Conservation (phyloP, 305 asterid genomes). For the Fraxinus dipetala region DNA sequence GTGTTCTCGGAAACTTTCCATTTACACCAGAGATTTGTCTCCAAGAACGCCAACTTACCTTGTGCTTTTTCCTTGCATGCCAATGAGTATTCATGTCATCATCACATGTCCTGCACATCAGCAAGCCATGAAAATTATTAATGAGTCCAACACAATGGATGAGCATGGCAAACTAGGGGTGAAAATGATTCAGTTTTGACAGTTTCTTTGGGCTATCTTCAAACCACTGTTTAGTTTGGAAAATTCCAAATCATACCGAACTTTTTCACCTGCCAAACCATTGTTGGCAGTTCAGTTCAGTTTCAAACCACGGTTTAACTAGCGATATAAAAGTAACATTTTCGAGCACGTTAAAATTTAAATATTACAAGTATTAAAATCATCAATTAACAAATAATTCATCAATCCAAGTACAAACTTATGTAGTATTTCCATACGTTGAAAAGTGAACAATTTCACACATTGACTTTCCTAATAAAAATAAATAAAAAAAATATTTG, state of each 20-base stretch:
- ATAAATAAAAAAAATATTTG: not conserved
- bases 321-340: not conserved
- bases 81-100: conserved; percentile 17
- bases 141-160: not conserved
- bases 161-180: not conserved
- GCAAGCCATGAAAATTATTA: not conserved
- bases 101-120: conserved; percentile 22
- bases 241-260: not conserved
- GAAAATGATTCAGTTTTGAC: not conserved
- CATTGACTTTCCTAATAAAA: not conserved
- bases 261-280: not conserved
- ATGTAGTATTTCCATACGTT: not conserved
- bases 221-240: not conserved
- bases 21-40: not conserved
- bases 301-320: not conserved
- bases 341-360: not conserved
- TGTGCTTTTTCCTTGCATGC: conserved; percentile 24
- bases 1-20: not conserved
- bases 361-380: not conserved
- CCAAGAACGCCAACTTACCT: conserved; percentile 25
- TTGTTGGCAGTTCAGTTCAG: not conserved
- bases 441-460: not conserved
- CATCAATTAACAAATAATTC: not conserved
- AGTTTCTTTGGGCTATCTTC: not conserved
- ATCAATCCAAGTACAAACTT: not conserved